phyloP scores from a whole-genome alignment of 805 yeast species.

The Candida railenensis region DNA sequence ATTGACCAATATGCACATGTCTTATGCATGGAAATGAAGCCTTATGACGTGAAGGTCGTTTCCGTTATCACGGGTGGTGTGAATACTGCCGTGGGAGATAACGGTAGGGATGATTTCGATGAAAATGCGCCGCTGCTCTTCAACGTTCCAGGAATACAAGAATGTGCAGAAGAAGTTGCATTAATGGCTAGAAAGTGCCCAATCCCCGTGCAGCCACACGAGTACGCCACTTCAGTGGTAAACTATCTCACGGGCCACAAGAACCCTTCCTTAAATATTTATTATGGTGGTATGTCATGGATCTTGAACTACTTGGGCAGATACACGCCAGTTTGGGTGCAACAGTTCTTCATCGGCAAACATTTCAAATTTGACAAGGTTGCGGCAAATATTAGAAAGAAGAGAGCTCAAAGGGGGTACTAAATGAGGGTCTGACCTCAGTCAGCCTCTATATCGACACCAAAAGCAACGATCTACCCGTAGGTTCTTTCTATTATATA shows the following conservation, averaged over 20 bases:
- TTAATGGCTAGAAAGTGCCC: constrained; percentile 21
- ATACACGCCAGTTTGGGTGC: constrained; percentile 23
- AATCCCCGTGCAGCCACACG: constrained; percentile 19
- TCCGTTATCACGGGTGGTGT: constrained; percentile 42
- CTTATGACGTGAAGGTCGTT: constrained; percentile 38
- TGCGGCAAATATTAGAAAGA: constrained; percentile 15
- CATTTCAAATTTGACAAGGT: constrained; percentile 27
- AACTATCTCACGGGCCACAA: constrained; percentile 14
- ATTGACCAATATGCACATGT: constrained; percentile 33
- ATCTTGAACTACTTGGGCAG: constrained; percentile 16
- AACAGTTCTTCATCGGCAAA: constrained; percentile 17
- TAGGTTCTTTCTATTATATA: no score
- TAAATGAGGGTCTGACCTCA: no score
- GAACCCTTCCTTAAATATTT: constrained; percentile 27
- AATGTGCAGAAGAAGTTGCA: constrained; percentile 17
- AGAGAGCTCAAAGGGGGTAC: no score
- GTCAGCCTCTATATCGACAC: no score
- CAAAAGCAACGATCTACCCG: no score
- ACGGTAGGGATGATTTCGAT: not conserved
- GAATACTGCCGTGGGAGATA: constrained; percentile 32
- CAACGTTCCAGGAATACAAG: constrained; percentile 21
- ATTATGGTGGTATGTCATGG: constrained; percentile 23
- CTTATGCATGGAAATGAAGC: constrained; percentile 33
- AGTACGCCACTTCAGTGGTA: constrained; percentile 27
- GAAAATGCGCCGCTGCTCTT: constrained; percentile 14